Conservation (phyloP, 306 rosid genomes). For the Begonia fuchsioides region DNA sequence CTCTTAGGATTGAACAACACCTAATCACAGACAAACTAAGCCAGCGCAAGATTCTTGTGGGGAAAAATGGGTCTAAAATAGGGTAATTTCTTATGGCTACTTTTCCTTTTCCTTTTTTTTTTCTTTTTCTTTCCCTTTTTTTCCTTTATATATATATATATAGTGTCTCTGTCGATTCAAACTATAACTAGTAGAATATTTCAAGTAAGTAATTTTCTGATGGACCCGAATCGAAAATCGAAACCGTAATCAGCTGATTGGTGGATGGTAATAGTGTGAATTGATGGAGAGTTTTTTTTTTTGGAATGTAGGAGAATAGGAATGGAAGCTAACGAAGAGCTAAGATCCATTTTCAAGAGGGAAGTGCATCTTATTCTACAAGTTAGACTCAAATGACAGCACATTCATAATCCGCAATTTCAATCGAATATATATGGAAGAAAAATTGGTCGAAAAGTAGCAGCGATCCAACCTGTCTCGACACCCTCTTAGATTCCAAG, state of each 20-base stretch:
- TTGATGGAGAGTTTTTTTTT: neutral
- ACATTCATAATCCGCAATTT: neutral
- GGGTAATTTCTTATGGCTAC: slow-evolving; percentile 37
- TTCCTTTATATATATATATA: too few species aligned
- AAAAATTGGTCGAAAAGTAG: too few species aligned
- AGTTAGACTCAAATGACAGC: slow-evolving; percentile 48
- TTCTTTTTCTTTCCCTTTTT: too few species aligned
- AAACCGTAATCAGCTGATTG: too few species aligned
- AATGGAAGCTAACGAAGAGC: slow-evolving; percentile 89
- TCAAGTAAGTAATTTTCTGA: too few species aligned
- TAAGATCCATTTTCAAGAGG: slow-evolving; percentile 74
- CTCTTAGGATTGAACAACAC: slow-evolving; percentile 90
- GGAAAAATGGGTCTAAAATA: slow-evolving; percentile 84
- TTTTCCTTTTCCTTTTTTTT: neutral
- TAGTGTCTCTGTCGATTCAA: too few species aligned
- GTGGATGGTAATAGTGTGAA: too few species aligned
- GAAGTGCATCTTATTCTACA: slow-evolving; percentile 85
- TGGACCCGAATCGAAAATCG: too few species aligned
- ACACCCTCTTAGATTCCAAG: too few species aligned
- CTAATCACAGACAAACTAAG: slow-evolving; percentile 57
- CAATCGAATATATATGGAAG: too few species aligned
- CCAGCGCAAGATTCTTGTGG: slow-evolving; percentile 88
- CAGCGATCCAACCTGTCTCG: too few species aligned
- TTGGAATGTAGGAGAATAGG: slow-evolving; percentile 68
- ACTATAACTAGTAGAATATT: too few species aligned